Base-by-base conservation (phyloP, 2,329 filamentous ascomycete species). In the Ilyonectria robusta region DNA sequence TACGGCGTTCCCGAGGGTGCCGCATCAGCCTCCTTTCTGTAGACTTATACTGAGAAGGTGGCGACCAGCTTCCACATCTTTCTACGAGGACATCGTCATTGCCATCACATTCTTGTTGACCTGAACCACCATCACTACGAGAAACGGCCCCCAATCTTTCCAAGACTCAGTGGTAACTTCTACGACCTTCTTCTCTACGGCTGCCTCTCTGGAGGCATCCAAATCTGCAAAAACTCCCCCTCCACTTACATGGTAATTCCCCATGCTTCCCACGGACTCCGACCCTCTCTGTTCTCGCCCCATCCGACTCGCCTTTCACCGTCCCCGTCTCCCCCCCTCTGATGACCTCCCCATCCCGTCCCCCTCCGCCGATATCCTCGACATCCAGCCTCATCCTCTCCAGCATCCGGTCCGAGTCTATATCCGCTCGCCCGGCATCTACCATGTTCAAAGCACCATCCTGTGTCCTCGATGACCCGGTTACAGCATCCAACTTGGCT, bases 251-350 rank as follows among this genome's bases (percentile, higher is more conserved):
- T 66, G 47, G 60, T 48, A 50, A 69, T 58, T 9, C 70, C 72
- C 72, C 72, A 73, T 54, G 63, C 53, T 17, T 63, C 66, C 62
- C 66, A 74, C 37, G 70, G 68, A 56, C 69, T 59, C 17, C 51
- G 35, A 33, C 29, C 29, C 26, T 46, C 37, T 23, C 71, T 68
- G 9, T 50, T 46, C 33, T 72, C 59, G n/a, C 65, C 72, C 70
- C 70, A 72, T 21, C 65, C 67, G 40, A 50, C 31, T 42, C 46
- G 23, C 15, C 33, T 37, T 33, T 59, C 63, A 2, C 33, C 33
- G n/a, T 59, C 23, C 21, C 35, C 21, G 50, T 33, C 21, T 19
- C 31, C 33, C 51, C 8, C 10, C 48, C 53, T 33, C 26, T 58
- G 53, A 42, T 40, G 0, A 5, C 21, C 35, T 53, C 48, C 54